Percentiles rank a stretch among this genome's conserved stretches.
phyloP scores from a whole-genome alignment of 441 rosid genomes.

The Gossypium trilobum region DNA sequence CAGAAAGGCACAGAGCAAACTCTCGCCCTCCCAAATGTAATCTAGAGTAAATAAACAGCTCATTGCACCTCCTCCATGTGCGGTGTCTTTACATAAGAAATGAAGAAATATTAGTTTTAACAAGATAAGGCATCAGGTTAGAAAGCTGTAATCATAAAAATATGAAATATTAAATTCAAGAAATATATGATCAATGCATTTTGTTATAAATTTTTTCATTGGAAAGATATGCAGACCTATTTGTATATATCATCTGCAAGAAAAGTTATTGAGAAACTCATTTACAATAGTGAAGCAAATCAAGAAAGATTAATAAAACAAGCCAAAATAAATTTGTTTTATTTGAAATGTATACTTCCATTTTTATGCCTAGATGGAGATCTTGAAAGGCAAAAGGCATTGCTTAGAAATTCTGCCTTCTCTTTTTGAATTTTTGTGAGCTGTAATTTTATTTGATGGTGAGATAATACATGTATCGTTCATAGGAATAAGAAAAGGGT shows the following conservation, averaged over 20 bases:
- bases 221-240: background rate
- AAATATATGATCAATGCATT: background rate
- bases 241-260: background rate
- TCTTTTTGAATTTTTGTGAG: background rate
- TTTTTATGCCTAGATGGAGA: background rate
- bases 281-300: background rate
- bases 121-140: background rate
- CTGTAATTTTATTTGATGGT: background rate
- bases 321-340: background rate
- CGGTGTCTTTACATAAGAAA: background rate
- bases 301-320: background rate
- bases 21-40: background rate
- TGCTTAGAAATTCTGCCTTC: background rate
- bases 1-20: slow-evolving; percentile 2
- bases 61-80: background rate
- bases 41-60: background rate
- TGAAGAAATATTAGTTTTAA: background rate
- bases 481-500: background rate
- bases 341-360: background rate
- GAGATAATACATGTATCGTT: background rate
- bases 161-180: background rate
- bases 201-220: background rate
- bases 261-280: background rate
- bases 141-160: background rate
- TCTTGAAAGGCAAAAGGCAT: background rate